Evolutionary conservation across 2,329 filamentous ascomycete species (phyloP).

Genomic region (Aspergillus jensenii): DNA sequence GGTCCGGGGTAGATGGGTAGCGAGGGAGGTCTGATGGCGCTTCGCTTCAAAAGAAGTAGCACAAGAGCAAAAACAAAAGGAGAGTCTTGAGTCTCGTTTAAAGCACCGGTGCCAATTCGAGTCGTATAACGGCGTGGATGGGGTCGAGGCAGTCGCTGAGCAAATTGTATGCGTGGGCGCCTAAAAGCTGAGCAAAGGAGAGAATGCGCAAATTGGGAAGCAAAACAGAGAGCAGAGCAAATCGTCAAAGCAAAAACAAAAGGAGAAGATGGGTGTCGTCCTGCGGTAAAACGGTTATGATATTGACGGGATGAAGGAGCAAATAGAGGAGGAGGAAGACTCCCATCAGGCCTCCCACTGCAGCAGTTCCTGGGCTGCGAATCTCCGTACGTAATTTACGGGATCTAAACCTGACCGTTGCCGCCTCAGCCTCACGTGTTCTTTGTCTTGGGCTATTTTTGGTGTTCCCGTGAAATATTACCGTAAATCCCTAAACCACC

Average conservation of each 20-base stretch:
- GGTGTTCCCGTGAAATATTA: conserved; percentile 16
- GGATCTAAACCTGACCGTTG: conserved; percentile 17
- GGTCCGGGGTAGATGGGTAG: not conserved
- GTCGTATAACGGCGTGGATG: conserved; percentile 11
- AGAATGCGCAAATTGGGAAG: not conserved
- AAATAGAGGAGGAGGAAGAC: conserved; percentile 9
- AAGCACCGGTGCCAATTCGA: conserved; percentile 9
- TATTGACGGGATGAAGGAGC: conserved; percentile 9
- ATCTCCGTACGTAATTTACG: conserved; percentile 17
- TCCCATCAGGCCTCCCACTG: conserved; percentile 2
- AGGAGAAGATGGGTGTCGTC: not conserved
- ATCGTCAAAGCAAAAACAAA: not conserved
- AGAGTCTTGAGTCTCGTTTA: conserved; percentile 14
- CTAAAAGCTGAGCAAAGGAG: conserved; percentile 10
- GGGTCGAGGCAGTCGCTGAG: conserved; percentile 11
- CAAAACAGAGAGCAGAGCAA: not conserved
- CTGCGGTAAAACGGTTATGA: not conserved
- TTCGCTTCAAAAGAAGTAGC: not conserved
- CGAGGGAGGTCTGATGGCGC: not conserved
- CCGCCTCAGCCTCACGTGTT: conserved; percentile 23
- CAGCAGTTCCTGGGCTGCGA: conserved; percentile 4
- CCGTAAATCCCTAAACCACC: conserved; percentile 2
- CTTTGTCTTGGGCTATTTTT: conserved; percentile 21
- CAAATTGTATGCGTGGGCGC: conserved; percentile 18
- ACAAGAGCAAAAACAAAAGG: not conserved